Evolutionary conservation across 148 eudicot genomes (phyloP), one percentile per base, ranked within the genome.

Genomic region (Drosera capensis): DNA sequence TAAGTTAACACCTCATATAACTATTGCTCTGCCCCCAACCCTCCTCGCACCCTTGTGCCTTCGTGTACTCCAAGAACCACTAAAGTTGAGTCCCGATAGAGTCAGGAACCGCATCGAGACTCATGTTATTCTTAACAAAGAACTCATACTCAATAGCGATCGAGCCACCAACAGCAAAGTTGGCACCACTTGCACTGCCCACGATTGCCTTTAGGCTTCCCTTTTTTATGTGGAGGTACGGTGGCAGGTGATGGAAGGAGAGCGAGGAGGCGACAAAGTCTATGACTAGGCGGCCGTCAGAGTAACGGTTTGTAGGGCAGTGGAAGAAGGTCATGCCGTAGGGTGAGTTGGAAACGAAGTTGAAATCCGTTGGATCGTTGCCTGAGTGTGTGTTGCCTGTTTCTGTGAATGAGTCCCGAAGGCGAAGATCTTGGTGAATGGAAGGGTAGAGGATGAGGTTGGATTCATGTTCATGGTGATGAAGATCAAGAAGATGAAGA

Each of bases 331-430:
- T 88, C 61, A 51, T 34, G 28, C 97, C 97, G 38, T 88, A 88
- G 0, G 97, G 97, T 7, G 25, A 68, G 52, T 48, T 78, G 0
- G 95, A 88, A 0, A 78, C 97, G 48, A 39, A 75, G 54, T 44
- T 60, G 77, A 77, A 88, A 1, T 71, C 75, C 16, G 54, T 55
- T 0, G 97, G 97, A 37, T 81, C 94, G 4, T 70, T 71, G 54
- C 68, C 43, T 14, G 97, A 77, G 1, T n/a, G 35, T 7, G 97
- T 90, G 82, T 84, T 90, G 17, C 97, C 97, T 4, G 97, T 90
- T 70, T 90, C 97, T 8, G 97, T 90, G 66, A 56, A 83, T 9
- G 96, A 88, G 68, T 88, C 94, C 94, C 97, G 22, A 88, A 83
- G 1, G 94, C 90, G 51, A 57, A 79, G 34, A 83, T 72, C 23